Base-by-base conservation (phyloP, 2,329 filamentous ascomycete genomes). In the Spiromastix sp. region DNA sequence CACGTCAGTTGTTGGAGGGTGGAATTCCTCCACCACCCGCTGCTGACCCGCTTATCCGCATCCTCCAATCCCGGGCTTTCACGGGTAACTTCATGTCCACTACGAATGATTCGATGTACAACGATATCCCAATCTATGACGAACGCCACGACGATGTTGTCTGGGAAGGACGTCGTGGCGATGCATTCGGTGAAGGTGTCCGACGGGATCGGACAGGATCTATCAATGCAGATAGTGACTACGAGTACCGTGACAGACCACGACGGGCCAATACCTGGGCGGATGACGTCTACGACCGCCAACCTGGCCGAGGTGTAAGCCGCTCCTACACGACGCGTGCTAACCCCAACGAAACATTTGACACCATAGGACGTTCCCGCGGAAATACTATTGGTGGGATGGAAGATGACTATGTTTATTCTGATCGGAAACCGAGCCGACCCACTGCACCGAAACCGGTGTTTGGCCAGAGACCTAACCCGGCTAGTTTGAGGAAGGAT, bases 371-470 rank as follows among this genome's bases (percentile, higher is more conserved):
- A 8, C 34, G 32, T 9, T 34, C 34, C 4, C 39, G 39, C 19
- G 37, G 36, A n/a, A n/a, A 13, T 22, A 40, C 38, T 10, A 59
- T 58, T 4, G 50, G 51, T 16, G 55, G 55, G 5, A 51, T 55
- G 19, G 56, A 60, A 5, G 61, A 68, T 8, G 66, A 73, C 25
- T 75, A 74, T 48, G 56, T 56, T 10, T 77, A 70, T 50, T 68
- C 66, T 31, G 71, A 77, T 46, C 66, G 62, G 48, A 81, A 77
- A 13, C 87, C 89, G 0, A 78, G 74, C 18, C 71, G 86, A 49
- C 89, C 91, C 1, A 77, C 81, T 4, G 87, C 87, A 4, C 87
- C 89, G 1, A 96, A 96, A 60, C 91, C 89, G 0, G 77, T 84
- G 34, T 93, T 94, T 47, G 63, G 59, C 15, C 62, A 70, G 34